Base-by-base conservation (phyloP, 1,284 basidiomycete genomes). In the Cutaneotrichosporon curvatum region DNA sequence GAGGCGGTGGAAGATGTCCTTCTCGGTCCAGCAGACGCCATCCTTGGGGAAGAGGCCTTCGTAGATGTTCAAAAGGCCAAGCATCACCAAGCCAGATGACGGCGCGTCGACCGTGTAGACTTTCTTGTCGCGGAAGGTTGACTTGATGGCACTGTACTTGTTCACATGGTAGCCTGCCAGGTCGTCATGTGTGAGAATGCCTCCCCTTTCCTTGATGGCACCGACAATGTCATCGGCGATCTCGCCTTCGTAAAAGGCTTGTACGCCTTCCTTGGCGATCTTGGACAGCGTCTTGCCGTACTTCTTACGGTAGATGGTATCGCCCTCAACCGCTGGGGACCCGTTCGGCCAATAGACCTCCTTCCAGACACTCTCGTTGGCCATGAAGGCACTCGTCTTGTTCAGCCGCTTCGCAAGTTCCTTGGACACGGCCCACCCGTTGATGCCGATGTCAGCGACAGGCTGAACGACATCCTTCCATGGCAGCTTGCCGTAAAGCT, bases 381-480 rank as follows among this genome's bases (percentile, higher is more conserved):
- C 51, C 4, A 73, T 59, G 43, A 56, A 65, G 2, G 55, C n/a
- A n/a, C n/a, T 45, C 15, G 57, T 45, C 2, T 45, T 43, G 2
- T 47, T 42, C 10, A 58, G 40, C 52, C 56, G 58, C 25, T 58
- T 41, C 9, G 62, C 65, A 7, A 60, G 54, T 42, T 71, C 63
- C 20, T 43, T 41, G 39, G 61, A 61, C 41, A 66, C 60, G 18
- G 88, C 88, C 65, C 91, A 85, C 3, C 81, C 85, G 47, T 80
- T 78, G 10, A 63, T 51, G 10, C 87, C 87, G 4, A 92, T 71
- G 10, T 79, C 68, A n/a, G 82, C 78, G 30, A 79, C 82, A 1
- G 89, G 87, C 53, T 79, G 69, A 11, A 95, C 79, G 30, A 94
- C 75, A 22, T 75, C 66, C 21, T 74, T 70, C 90, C 91, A 94